A percentile compares a stretch with the other conserved stretches of the same genome.
Evolutionary conservation across 768 basidiomycete species (phyloP).

Genomic region (Rhizopogon vinicolor): DNA sequence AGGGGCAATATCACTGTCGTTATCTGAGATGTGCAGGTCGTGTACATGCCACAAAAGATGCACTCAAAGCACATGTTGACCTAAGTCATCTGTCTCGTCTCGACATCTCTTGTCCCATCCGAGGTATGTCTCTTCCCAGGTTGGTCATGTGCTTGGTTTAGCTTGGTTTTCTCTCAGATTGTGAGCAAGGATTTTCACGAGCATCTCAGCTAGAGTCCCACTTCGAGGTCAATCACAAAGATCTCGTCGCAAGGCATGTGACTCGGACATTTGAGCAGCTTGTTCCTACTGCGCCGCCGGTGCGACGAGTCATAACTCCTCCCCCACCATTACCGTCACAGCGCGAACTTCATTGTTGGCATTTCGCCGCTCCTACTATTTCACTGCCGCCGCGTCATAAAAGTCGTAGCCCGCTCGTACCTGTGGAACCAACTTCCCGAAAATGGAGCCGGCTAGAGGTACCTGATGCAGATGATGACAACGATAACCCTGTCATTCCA

Average conservation of each 20-base stretch:
- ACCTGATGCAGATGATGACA: constrained; percentile 15
- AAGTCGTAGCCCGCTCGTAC: neutral
- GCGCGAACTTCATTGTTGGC: neutral
- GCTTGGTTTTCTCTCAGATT: constrained; percentile 10
- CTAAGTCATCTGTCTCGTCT: constrained; percentile 27
- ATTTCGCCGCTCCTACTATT: neutral
- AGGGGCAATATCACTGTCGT: constrained; percentile 20
- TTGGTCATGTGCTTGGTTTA: constrained; percentile 2
- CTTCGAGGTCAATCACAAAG: constrained; percentile 16
- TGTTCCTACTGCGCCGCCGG: constrained; percentile 14
- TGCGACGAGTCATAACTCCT: neutral
- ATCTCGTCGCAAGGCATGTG: constrained; percentile 12
- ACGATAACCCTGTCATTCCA: constrained; percentile 7
- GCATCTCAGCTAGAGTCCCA: constrained; percentile 19
- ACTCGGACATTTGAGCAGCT: constrained; percentile 13
- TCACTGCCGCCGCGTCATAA: neutral
- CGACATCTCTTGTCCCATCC: constrained; percentile 19
- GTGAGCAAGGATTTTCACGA: constrained; percentile 20
- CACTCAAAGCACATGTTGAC: constrained; percentile 22
- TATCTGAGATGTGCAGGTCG: constrained; percentile 25
- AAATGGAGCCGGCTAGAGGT: constrained; percentile 27
- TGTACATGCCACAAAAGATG: constrained; percentile 12
- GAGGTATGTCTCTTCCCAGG: constrained; percentile 11
- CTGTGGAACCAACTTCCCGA: constrained; percentile 17
- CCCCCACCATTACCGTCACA: constrained; percentile 12